A percentile compares a stretch with the other conserved stretches of the same genome.
These are phyloP conservation scores for Mucor plumbeus DNA, from an alignment of 371 early-diverging fungal genomes.

Conservation along the genomic window DNA sequence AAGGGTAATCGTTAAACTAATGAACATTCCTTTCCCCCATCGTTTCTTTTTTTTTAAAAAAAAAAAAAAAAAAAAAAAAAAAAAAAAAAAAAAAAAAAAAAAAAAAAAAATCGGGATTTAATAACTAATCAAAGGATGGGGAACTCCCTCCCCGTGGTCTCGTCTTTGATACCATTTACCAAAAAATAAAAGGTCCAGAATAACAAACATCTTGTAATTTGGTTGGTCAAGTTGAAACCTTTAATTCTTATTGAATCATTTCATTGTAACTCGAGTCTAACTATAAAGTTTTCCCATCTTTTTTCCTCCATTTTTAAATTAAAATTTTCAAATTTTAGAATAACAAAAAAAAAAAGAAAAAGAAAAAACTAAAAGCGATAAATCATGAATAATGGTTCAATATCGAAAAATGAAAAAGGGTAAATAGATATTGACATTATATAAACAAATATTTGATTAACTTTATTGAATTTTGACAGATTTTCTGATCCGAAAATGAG, in stretches of 20 bases:
- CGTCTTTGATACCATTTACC: no score
- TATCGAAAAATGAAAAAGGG: background rate
- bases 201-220: background rate
- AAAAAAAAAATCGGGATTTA: background rate
- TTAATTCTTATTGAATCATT: background rate
- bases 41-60: no score
- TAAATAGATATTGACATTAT: background rate
- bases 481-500: slow-evolving; percentile 15
- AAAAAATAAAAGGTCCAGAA: background rate
- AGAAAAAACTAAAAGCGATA: background rate
- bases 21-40: background rate
- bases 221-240: slow-evolving; percentile 6
- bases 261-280: slow-evolving; percentile 2
- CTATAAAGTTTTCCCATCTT: background rate
- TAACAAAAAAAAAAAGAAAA: no score
- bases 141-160: background rate
- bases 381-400: slow-evolving; percentile 4
- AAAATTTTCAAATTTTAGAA: background rate
- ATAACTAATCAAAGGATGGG: background rate
- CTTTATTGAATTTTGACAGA: background rate
- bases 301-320: background rate
- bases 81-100: no score
- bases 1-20: no score
- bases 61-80: no score
- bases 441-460: background rate